Evolutionary conservation across 2,329 filamentous ascomycete species (phyloP), one percentile per base, ranked within the genome.

Genomic region (Alternaria sp.): DNA sequence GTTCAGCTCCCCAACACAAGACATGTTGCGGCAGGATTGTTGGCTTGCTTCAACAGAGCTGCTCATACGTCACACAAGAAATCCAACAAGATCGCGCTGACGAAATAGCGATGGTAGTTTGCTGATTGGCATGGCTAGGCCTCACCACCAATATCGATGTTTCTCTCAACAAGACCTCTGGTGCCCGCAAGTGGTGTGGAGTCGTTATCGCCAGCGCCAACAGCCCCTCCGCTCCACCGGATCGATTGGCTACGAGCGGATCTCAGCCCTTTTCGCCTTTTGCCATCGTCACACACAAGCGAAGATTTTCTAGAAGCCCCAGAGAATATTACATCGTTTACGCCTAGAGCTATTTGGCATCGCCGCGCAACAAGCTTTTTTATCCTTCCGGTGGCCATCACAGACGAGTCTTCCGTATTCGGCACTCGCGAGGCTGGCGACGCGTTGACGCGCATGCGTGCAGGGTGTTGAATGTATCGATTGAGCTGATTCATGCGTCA

Each of bases 401-500:
- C 20, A 61, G 45, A 44, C 26, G 46, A 47, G n/a, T 44, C 26
- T 41, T 54, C 41, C 60, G 15, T 14, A 28, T 53, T 18, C n/a
- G 46, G 46, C 21, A 37, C 14, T 49, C 25, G 26, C 54, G 28
- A 58, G 30, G 33, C 33, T 51, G 30, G 26, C 20, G 50, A 57
- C 45, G 33, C 53, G 53, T 50, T 23, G 58, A 58, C 54, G 26
- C 59, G 59, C 59, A 58, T 56, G 44, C 46, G 12, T 58, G 54
- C 59, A 57, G 46, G 59, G 59, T 41, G 9, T 41, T 25, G 8
- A 26, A 14, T 46, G 15, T 49, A 54, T 58, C 33, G 46, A 61
- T 50, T 58, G 46, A 37, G 30, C 21, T 18, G 33, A 47, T 28
- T 26, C n/a, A 18, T 33, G 47, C 46, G 59, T 57, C 54, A 57